Evolutionary conservation across 176 grass and related monocot species (phyloP), one percentile per base, ranked within the genome.

Genomic region (Rhynchospora breviuscula): DNA sequence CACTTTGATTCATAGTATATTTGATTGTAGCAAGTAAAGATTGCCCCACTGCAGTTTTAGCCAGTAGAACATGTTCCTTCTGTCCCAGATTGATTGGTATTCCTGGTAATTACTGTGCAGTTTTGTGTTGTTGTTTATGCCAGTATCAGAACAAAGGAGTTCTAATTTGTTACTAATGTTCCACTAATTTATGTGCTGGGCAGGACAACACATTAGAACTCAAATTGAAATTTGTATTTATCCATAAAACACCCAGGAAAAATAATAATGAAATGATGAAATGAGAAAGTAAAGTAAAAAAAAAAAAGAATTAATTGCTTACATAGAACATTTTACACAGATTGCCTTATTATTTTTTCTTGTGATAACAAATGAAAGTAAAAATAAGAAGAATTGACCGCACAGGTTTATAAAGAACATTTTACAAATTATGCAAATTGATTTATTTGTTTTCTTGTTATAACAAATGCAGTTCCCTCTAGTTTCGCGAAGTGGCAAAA

Each of bases 401-500:
- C 35, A 40, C 35, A 2, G 35, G 0, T 29, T 29, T 29, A 29
- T 1, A 29, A 29, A 29, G 1, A 29, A 29, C 1, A 29, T 29
- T 70, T 70, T 44, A n/a, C 15, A 46, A 5, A 10, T 21, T 70
- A 17, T 73, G 13, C 17, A 72, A 18, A 17, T 77, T 77, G 29
- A 56, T 8, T 80, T 46, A 63, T 44, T 63, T 40, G 23, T 29
- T 43, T 1, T 71, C 12, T n/a, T 14, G 14, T 71, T 71, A 3
- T 21, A 80, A 15, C 3, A 52, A 67, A 66, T 87, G 84, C 90
- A 98, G 95, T 98, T 98, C 88, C 95, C 95, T 78, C 90, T 98
- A 60, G 92, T 98, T 7, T 94, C 95, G 17, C 89, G 92, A 49
- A 93, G 95, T 59, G 95, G 95, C 58, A 94, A 94, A 89, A 94